Evolutionary conservation across 73 alveolate genomes (phyloP).

Genomic region (Uronychia binucleata): DNA sequence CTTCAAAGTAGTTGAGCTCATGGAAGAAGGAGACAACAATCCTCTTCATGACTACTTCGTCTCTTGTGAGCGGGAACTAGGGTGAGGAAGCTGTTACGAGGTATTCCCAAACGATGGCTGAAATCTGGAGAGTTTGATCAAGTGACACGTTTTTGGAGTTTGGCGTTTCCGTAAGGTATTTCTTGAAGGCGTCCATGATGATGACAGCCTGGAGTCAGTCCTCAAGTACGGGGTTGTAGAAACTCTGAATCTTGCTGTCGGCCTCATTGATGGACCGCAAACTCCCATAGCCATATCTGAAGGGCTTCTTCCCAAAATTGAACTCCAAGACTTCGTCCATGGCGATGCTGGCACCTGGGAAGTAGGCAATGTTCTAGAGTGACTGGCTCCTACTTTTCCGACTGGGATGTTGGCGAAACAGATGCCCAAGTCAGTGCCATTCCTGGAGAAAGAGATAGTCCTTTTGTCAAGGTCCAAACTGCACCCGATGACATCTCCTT

Average conservation of each 20-base stretch:
- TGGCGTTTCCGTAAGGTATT: background rate
- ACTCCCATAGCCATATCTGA: conserved; percentile 49
- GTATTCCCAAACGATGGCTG: background rate
- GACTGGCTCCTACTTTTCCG: conserved; percentile 27
- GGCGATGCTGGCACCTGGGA: conserved; percentile 66
- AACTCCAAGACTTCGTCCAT: conserved; percentile 61
- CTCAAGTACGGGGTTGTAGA: background rate
- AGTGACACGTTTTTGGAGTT: background rate
- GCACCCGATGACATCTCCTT: conserved; percentile 80
- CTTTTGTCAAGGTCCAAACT: conserved; percentile 64
- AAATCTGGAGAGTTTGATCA: background rate
- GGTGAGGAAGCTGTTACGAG: background rate
- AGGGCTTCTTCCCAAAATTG: conserved; percentile 75
- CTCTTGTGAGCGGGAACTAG: background rate
- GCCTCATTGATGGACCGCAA: conserved; percentile 64
- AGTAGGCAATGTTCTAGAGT: conserved; percentile 68
- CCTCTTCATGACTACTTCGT: background rate
- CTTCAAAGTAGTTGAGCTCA: background rate
- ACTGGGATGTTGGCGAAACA: conserved; percentile 62
- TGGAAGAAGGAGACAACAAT: background rate
- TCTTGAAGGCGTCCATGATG: conserved; percentile 17
- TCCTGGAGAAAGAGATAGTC: conserved; percentile 65
- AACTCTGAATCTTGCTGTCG: conserved; percentile 7
- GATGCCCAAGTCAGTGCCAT: conserved; percentile 68
- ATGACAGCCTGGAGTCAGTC: background rate